Percentiles rank a stretch among this genome's conserved stretches.
phyloP scores from a whole-genome alignment of 768 basidiomycete genomes.

The Boletus fagicola region DNA sequence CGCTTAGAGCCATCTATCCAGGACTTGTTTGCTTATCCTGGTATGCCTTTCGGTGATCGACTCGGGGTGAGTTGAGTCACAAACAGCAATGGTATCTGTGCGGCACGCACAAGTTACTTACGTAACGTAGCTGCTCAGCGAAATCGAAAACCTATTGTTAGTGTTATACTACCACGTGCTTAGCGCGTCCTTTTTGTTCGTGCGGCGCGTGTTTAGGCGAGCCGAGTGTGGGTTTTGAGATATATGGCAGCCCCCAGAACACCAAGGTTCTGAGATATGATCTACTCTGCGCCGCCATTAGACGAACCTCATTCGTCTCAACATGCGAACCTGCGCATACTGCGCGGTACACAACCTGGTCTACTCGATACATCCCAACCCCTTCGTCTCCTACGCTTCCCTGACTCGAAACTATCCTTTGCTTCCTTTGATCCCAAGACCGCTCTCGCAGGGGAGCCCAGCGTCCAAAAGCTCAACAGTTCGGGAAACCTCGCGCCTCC shows the following conservation, averaged over 20 bases:
- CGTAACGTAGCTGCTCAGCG: background rate
- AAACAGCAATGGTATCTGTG: background rate
- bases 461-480: slow-evolving; percentile 41
- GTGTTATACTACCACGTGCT: background rate
- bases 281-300: background rate
- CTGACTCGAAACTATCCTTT: slow-evolving; percentile 62
- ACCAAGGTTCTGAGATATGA: slow-evolving; percentile 9
- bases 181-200: slow-evolving; percentile 9
- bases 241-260: background rate
- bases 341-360: slow-evolving; percentile 56
- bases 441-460: slow-evolving; percentile 46
- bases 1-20: background rate
- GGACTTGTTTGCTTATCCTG: background rate
- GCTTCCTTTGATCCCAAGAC: slow-evolving; percentile 72
- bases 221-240: too few species aligned
- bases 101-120: background rate
- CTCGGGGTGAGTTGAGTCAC: background rate
- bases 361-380: slow-evolving; percentile 62
- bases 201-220: background rate
- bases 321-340: slow-evolving; percentile 9
- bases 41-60: background rate
- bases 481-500: slow-evolving; percentile 51
- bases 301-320: slow-evolving; percentile 10
- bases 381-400: slow-evolving; percentile 56
- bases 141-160: too few species aligned